Percentiles rank a stretch among this genome's conserved stretches.
These are phyloP conservation scores for Histomonas meleagridis DNA, from an alignment of 208 protist genomes.

Conservation along the genomic window DNA sequence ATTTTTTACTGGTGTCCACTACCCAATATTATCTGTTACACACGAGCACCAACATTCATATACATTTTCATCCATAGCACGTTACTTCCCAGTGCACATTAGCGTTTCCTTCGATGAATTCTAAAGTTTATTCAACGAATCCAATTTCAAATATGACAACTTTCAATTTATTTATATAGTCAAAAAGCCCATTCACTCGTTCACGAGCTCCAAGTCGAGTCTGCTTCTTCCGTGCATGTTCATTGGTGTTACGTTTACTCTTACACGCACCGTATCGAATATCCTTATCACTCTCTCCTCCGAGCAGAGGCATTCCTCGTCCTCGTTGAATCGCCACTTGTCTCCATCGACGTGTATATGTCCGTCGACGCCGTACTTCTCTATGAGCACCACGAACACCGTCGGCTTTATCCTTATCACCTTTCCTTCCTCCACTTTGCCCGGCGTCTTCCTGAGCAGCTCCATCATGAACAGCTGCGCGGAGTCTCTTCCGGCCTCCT, in stretches of 20 bases:
- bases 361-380: constrained; percentile 14
- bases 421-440: background rate
- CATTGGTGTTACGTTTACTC: constrained; percentile 22
- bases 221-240: constrained; percentile 34
- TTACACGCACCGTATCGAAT: background rate
- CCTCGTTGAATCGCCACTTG: background rate
- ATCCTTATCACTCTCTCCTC: background rate
- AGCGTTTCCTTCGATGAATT: too few relatives aligned
- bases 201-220: constrained; percentile 13
- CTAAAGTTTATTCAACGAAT: too few relatives aligned
- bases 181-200: too few relatives aligned
- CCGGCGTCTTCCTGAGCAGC: background rate
- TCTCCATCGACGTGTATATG: constrained; percentile 25
- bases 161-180: too few relatives aligned
- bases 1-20: too few relatives aligned
- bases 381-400: background rate
- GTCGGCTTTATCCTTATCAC: constrained; percentile 21
- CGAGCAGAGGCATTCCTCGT: background rate
- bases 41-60: too few relatives aligned
- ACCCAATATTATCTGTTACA: too few relatives aligned
- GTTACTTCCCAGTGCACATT: too few relatives aligned
- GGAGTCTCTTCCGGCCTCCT: background rate
- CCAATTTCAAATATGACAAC: too few relatives aligned
- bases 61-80: too few relatives aligned
- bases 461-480: constrained; percentile 19